These are phyloP conservation scores for Rhodotorula mucilaginosa DNA, from an alignment of 1,284 basidiomycete species.

Conservation along the genomic window DNA sequence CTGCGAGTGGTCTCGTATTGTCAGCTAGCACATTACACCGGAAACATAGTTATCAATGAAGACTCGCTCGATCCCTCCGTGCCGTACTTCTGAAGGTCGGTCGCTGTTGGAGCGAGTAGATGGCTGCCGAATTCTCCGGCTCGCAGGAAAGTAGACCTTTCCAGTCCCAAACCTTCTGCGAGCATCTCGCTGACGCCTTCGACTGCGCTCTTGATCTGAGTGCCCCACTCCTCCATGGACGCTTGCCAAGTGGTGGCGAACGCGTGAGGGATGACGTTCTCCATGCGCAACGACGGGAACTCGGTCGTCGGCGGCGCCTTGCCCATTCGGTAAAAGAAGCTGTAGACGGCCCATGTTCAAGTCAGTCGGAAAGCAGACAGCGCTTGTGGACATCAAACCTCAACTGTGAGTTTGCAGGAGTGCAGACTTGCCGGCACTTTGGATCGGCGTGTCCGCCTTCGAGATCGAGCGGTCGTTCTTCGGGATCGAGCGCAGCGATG, in stretches of 20 bases:
- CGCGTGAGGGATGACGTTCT: conserved; percentile 70
- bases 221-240: conserved; percentile 78
- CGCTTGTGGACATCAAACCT: not conserved
- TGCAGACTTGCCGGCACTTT: conserved; percentile 63
- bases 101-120: conserved; percentile 84
- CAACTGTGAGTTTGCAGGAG: not conserved
- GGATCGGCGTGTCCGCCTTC: conserved; percentile 72
- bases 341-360: conserved; percentile 9
- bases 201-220: conserved; percentile 76
- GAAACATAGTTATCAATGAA: not conserved
- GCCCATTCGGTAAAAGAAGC: conserved; percentile 85
- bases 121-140: conserved; percentile 75
- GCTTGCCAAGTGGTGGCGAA: conserved; percentile 64
- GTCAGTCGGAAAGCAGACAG: not conserved
- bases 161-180: conserved; percentile 72
- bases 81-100: conserved; percentile 75
- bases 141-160: conserved; percentile 63
- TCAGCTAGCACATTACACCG: no score
- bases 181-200: conserved; percentile 74
- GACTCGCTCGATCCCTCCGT: conserved; percentile 54
- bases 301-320: conserved; percentile 68
- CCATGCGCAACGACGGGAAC: conserved; percentile 67
- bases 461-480: conserved; percentile 74
- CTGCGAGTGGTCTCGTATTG: conserved; percentile 54
- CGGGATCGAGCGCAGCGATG: conserved; percentile 67